phyloP scores from a whole-genome alignment of 805 yeast genomes.

The Torulaspora microellipsoides region DNA sequence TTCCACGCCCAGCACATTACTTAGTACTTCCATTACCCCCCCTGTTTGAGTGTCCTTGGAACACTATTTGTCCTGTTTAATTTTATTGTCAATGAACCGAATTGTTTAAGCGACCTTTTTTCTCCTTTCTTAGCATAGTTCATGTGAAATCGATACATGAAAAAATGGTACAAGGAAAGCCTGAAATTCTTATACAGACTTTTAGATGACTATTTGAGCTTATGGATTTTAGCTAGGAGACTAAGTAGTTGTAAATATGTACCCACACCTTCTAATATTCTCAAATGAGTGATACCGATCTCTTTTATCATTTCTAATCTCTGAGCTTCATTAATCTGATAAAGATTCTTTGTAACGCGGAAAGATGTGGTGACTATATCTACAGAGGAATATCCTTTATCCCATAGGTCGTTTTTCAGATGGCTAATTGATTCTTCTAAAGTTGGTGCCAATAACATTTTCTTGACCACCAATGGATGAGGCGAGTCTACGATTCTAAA shows the following conservation, averaged over 20 bases:
- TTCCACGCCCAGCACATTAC: constrained; percentile 12
- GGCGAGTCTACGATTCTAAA: constrained; percentile 95
- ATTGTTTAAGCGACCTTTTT: neutral
- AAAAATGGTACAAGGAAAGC: no score
- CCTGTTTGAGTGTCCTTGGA: neutral
- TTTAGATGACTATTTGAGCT: constrained; percentile 10
- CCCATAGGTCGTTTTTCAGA: constrained; percentile 66
- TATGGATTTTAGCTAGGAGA: constrained; percentile 55
- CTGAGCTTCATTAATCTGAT: constrained; percentile 59
- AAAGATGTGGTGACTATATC: constrained; percentile 90
- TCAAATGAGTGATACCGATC: constrained; percentile 88
- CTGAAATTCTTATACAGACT: no score
- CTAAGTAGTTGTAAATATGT: constrained; percentile 84
- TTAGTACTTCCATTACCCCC: constrained; percentile 15
- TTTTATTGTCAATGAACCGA: no score
- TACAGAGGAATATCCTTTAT: constrained; percentile 85
- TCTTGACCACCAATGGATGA: constrained; percentile 80
- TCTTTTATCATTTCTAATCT: constrained; percentile 76
- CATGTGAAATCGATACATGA: no score
- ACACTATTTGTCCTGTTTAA: no score
- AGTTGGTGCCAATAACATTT: constrained; percentile 53
- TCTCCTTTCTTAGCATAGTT: neutral
- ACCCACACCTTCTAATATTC: constrained; percentile 89
- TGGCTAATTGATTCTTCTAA: constrained; percentile 64
- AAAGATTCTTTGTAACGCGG: constrained; percentile 75